phyloP scores from a whole-genome alignment of 352 stramenopile genomes.

The Globisporangium rhizosaccharum region DNA sequence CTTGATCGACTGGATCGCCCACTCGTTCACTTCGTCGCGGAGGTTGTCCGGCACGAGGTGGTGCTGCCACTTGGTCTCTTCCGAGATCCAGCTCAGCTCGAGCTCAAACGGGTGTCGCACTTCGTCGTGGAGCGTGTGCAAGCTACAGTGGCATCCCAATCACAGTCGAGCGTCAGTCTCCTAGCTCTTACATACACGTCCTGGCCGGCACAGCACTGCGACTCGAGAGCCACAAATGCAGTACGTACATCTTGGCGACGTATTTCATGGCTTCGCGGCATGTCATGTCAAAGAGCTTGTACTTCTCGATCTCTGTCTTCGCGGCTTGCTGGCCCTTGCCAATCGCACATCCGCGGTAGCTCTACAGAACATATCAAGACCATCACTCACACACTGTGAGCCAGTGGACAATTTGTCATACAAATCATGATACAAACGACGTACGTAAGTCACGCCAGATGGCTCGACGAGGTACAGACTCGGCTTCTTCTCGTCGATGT shows the following conservation, averaged over 20 bases:
- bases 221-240: neutral
- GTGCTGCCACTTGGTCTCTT: constrained; percentile 95
- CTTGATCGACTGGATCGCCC: constrained; percentile 82
- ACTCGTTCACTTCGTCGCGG: constrained; percentile 80
- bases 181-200: neutral
- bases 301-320: constrained; percentile 99
- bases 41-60: constrained; percentile 89
- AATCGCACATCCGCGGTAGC: constrained; percentile 95
- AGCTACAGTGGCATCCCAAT: constrained; percentile 28
- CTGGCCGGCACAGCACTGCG: neutral
- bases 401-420: too few relatives aligned
- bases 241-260: constrained; percentile 94
- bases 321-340: constrained; percentile 97
- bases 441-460: constrained; percentile 87
- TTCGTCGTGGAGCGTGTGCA: constrained; percentile 96
- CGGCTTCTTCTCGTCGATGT: constrained; percentile 88
- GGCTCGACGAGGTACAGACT: constrained; percentile 92
- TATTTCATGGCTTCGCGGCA: constrained; percentile 97
- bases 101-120: constrained; percentile 98
- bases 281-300: constrained; percentile 93
- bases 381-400: neutral
- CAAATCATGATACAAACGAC: constrained; percentile 11
- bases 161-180: neutral
- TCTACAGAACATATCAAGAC: constrained; percentile 37
- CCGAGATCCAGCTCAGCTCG: constrained; percentile 97